These are phyloP conservation scores for Phytophthora idaei DNA, from an alignment of 352 stramenopile species.

Conservation along the genomic window DNA sequence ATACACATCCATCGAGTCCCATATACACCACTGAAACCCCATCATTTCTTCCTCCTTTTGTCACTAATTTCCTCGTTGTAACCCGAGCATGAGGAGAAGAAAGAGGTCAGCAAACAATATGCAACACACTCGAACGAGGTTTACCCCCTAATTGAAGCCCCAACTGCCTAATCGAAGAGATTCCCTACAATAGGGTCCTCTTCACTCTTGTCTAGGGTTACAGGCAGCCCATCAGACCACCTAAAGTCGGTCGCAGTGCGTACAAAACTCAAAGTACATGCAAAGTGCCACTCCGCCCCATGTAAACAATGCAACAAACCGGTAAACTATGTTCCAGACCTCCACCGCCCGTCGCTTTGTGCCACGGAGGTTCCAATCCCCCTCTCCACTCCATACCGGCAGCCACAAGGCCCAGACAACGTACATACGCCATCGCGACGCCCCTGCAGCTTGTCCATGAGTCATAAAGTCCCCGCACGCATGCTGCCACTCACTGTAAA, in stretches of 20 bases:
- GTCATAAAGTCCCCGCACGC: constrained; percentile 15
- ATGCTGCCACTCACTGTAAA: constrained; percentile 28
- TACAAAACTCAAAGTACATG: constrained; percentile 21
- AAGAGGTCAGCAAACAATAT: constrained; percentile 80
- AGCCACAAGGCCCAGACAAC: constrained; percentile 3
- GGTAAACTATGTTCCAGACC: constrained; percentile 9
- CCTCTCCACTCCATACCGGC: constrained; percentile 24
- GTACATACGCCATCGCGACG: constrained; percentile 1
- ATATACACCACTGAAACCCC: constrained; percentile 57
- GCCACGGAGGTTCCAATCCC: constrained; percentile 1
- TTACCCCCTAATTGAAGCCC: constrained; percentile 11
- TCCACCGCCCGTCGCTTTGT: constrained; percentile 21
- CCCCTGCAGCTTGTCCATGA: constrained; percentile 1
- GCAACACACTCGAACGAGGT: constrained; percentile 36
- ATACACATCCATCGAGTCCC: constrained; percentile 18
- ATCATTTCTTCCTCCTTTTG: constrained; percentile 78
- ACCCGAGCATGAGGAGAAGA: constrained; percentile 59
- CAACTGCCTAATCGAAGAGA: constrained; percentile 11
- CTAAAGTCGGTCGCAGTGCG: constrained; percentile 37
- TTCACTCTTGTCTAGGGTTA: constrained; percentile 66
- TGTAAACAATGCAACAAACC: constrained; percentile 18
- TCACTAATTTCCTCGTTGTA: constrained; percentile 2
- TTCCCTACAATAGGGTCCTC: constrained; percentile 9
- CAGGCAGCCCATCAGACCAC: constrained; percentile 59
- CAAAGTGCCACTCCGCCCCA: constrained; percentile 14